These are phyloP conservation scores for Rosa lucieae DNA, from an alignment of 306 rosid genomes.

Conservation along the genomic window DNA sequence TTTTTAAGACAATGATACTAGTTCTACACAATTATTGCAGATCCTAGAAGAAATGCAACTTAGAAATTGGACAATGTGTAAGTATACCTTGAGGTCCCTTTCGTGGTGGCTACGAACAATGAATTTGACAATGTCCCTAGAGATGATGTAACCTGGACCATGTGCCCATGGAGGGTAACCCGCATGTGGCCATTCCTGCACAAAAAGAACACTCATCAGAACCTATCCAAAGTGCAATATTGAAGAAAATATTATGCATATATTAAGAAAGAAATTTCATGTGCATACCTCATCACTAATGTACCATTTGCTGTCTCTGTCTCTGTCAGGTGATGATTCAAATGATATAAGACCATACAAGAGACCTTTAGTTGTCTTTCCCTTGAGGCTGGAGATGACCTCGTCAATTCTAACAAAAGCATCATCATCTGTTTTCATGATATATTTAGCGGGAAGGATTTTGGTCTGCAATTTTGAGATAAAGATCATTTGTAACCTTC, in stretches of 20 bases:
- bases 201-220: constrained; percentile 16
- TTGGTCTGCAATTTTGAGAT: constrained; percentile 62
- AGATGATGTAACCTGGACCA: constrained; percentile 90
- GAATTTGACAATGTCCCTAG: constrained; percentile 83
- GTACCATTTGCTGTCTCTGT: constrained; percentile 84
- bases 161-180: constrained; percentile 96
- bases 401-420: constrained; percentile 88
- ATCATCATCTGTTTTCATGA: constrained; percentile 97
- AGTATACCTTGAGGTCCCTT: constrained; percentile 65
- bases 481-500: background rate
- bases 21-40: background rate
- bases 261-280: constrained; percentile 4
- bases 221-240: background rate
- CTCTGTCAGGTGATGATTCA: constrained; percentile 80
- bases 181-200: constrained; percentile 85
- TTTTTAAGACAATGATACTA: background rate
- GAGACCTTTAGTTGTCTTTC: constrained; percentile 57
- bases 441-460: constrained; percentile 71
- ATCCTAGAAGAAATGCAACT: background rate
- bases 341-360: constrained; percentile 82
- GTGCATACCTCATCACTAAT: constrained; percentile 62
- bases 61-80: background rate
- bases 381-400: constrained; percentile 74
- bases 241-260: constrained; percentile 4
- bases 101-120: constrained; percentile 62